These are phyloP conservation scores for Alternaria hordeiaustralica DNA, from an alignment of 2,329 filamentous ascomycete species.

Conservation along the genomic window DNA sequence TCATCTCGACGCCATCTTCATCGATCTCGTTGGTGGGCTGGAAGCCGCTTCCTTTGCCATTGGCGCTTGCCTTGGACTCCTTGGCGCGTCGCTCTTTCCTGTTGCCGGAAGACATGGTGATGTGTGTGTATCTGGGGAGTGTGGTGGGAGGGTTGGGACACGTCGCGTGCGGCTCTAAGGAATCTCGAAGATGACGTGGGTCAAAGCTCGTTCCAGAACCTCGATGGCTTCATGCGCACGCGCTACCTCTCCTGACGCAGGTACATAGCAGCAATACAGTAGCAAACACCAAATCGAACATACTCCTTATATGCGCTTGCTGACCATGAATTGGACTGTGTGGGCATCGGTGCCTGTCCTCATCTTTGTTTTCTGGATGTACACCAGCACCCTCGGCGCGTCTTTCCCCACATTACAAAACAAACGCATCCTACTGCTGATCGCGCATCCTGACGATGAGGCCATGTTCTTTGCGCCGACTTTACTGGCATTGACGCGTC, in stretches of 20 bases:
- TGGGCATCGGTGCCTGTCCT: constrained; percentile 52
- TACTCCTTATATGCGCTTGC: neutral
- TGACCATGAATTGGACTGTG: constrained; percentile 51
- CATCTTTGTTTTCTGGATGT: constrained; percentile 54
- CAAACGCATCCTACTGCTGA: constrained; percentile 89
- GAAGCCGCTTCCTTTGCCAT: constrained; percentile 40
- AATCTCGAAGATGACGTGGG: constrained; percentile 19
- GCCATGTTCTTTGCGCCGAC: constrained; percentile 99
- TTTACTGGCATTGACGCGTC: constrained; percentile 80
- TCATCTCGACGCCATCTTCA: constrained; percentile 61
- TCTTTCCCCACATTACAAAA: constrained; percentile 72
- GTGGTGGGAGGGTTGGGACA: constrained; percentile 13
- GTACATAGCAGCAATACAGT: neutral
- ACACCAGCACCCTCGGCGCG: constrained; percentile 53
- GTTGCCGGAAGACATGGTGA: constrained; percentile 46
- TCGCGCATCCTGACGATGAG: constrained; percentile 97
- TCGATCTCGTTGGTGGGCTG: constrained; percentile 47
- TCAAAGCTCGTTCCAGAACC: constrained; percentile 18
- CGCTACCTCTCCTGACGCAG: neutral
- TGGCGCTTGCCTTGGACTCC: constrained; percentile 28
- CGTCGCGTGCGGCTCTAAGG: constrained; percentile 29
- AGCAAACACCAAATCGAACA: neutral
- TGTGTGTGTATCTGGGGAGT: neutral
- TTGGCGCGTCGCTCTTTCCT: constrained; percentile 55
- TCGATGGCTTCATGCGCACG: neutral